Evolutionary conservation across 495 filamentous ascomycete species (phyloP).

Genomic region (Xeromyces bisporus): DNA sequence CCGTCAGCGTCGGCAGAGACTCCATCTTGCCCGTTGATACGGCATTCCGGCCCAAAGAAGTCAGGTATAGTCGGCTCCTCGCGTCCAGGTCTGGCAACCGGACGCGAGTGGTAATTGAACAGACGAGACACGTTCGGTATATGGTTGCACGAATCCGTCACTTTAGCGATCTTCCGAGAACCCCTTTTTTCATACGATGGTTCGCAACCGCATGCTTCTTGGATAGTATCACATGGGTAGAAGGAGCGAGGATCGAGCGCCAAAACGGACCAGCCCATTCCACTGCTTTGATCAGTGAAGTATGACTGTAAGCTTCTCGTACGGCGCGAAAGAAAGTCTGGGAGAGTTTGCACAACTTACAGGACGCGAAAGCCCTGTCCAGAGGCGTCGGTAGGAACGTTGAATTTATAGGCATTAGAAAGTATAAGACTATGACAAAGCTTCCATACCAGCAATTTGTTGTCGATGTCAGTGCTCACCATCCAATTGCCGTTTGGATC

Average conservation of each 20-base stretch:
- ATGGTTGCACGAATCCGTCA: slow-evolving; percentile 11
- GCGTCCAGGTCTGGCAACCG: slow-evolving; percentile 7
- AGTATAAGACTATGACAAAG: slow-evolving; percentile 34
- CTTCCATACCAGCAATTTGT: slow-evolving; percentile 47
- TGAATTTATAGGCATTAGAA: slow-evolving; percentile 14
- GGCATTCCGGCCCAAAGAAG: slow-evolving; percentile 16
- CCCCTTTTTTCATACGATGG: slow-evolving; percentile 9
- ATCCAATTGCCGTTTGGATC: slow-evolving; percentile 52
- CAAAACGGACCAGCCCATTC: slow-evolving; percentile 32
- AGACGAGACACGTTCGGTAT: slow-evolving; percentile 15
- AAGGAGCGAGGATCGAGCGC: slow-evolving; percentile 34
- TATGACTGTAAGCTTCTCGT: no score
- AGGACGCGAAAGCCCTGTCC: no score
- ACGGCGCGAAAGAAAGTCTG: no score
- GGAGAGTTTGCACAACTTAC: no score
- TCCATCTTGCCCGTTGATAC: slow-evolving; percentile 2
- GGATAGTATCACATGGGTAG: slow-evolving; percentile 12
- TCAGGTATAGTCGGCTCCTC: slow-evolving; percentile 12
- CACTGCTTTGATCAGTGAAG: no score
- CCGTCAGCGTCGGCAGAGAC: neutral
- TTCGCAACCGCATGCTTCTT: slow-evolving; percentile 31
- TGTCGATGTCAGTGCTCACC: slow-evolving; percentile 56
- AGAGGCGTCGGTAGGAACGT: slow-evolving; percentile 6
- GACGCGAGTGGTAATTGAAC: slow-evolving; percentile 14
- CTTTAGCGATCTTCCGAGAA: slow-evolving; percentile 12